A percentile compares a stretch with the other conserved stretches of the same genome.
phyloP scores from a whole-genome alignment of 805 yeast species.

The Pichia manshurica region DNA sequence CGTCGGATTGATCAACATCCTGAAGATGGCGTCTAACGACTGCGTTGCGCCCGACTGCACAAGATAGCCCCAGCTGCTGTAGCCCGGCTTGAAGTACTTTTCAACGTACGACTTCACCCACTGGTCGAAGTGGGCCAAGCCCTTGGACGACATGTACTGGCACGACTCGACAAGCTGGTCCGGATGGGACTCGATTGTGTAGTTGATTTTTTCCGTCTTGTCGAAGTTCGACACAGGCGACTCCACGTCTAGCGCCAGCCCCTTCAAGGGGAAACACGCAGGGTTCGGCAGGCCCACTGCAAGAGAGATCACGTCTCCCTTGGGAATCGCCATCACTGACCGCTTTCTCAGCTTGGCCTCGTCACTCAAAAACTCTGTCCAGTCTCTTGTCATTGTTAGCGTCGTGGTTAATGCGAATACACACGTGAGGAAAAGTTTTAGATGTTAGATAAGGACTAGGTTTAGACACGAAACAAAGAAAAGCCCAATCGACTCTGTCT shows the following conservation, averaged over 20 bases:
- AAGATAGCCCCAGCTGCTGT: conserved; percentile 62
- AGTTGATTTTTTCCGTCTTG: conserved; percentile 34
- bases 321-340: conserved; percentile 26
- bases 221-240: conserved; percentile 40
- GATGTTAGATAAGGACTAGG: no score
- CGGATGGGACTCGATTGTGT: conserved; percentile 16
- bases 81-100: conserved; percentile 39
- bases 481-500: no score
- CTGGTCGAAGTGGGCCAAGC: conserved; percentile 37
- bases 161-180: conserved; percentile 39
- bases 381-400: conserved; percentile 22
- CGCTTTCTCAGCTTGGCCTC: conserved; percentile 27
- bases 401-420: no score
- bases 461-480: no score
- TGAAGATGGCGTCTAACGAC: conserved; percentile 75
- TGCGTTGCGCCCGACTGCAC: conserved; percentile 85
- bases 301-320: conserved; percentile 37
- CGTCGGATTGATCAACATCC: conserved; percentile 72
- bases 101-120: conserved; percentile 38
- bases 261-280: conserved; percentile 44
- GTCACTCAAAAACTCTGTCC: neutral
- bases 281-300: conserved; percentile 57
- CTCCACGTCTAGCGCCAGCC: conserved; percentile 24
- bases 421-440: no score
- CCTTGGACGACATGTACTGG: conserved; percentile 48